Conservation (phyloP, 1,284 basidiomycete genomes). For the Cryptococcus jaspeensis region DNA sequence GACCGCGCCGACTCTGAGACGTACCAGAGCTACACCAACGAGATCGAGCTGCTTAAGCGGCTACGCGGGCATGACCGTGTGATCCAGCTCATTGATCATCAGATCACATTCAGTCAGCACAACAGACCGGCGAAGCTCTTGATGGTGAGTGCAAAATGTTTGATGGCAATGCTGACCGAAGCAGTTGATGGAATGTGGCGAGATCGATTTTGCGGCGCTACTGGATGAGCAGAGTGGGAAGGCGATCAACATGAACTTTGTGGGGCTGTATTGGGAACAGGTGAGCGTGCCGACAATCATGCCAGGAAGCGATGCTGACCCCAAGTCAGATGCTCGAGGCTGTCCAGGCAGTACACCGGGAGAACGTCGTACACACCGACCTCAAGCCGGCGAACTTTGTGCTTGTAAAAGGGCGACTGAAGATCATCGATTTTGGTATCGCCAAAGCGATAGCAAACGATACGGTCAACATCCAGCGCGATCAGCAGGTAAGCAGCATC, state of each 20-base stretch:
- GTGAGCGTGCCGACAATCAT: slow-evolving; percentile 52
- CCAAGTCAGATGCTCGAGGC: slow-evolving; percentile 83
- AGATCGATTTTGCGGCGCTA: slow-evolving; percentile 79
- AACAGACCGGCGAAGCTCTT: slow-evolving; percentile 67
- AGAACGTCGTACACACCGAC: slow-evolving; percentile 95
- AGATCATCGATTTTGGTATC: slow-evolving; percentile 95
- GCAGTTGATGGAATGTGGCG: slow-evolving; percentile 86
- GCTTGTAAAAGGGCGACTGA: slow-evolving; percentile 84
- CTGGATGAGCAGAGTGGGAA: slow-evolving; percentile 77
- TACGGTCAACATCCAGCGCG: slow-evolving; percentile 92
- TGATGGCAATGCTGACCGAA: slow-evolving; percentile 9
- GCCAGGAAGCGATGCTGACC: slow-evolving; percentile 3
- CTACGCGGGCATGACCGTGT: slow-evolving; percentile 84
- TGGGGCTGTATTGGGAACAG: slow-evolving; percentile 94
- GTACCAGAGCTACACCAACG: slow-evolving; percentile 88
- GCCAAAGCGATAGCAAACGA: slow-evolving; percentile 96
- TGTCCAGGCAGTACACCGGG: slow-evolving; percentile 90
- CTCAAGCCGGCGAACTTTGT: slow-evolving; percentile 97
- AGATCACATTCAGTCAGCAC: slow-evolving; percentile 61
- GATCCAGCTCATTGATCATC: slow-evolving; percentile 82
- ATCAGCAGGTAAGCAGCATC: slow-evolving; percentile 67
- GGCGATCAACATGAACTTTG: slow-evolving; percentile 83
- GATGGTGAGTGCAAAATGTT: slow-evolving; percentile 55
- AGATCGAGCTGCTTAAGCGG: slow-evolving; percentile 82
- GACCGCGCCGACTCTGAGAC: slow-evolving; percentile 83